These are phyloP conservation scores for Hypoxylon sp. DNA, from an alignment of 2,329 filamentous ascomycete genomes.

Conservation along the genomic window DNA sequence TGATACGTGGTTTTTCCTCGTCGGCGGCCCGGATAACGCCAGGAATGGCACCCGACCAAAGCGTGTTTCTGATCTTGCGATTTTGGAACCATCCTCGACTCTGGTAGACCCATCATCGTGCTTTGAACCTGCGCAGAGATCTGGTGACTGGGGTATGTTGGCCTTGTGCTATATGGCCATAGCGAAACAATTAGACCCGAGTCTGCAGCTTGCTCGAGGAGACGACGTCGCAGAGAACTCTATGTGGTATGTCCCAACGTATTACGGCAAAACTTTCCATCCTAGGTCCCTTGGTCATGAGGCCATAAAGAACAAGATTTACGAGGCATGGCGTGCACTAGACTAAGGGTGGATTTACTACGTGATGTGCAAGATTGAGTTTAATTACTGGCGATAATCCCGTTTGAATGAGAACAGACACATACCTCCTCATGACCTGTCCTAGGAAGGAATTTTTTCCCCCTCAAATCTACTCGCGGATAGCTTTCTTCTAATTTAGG, in stretches of 20 bases:
- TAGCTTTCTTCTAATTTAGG: background rate
- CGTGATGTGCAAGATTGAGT: slow-evolving; percentile 2
- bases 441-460: background rate
- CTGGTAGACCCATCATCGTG: slow-evolving; percentile 58
- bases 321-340: slow-evolving; percentile 52
- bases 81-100: slow-evolving; percentile 52
- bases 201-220: slow-evolving; percentile 52
- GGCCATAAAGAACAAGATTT: slow-evolving; percentile 56
- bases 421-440: background rate
- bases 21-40: slow-evolving; percentile 61
- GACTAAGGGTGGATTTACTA: slow-evolving; percentile 11
- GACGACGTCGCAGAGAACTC: slow-evolving; percentile 53
- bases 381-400: background rate
- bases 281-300: slow-evolving; percentile 59
- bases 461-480: background rate
- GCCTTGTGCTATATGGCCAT: slow-evolving; percentile 63
- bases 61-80: slow-evolving; percentile 24
- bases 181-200: slow-evolving; percentile 56
- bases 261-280: slow-evolving; percentile 63
- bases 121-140: slow-evolving; percentile 53
- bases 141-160: slow-evolving; percentile 61
- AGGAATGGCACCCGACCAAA: slow-evolving; percentile 44
- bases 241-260: slow-evolving; percentile 65
- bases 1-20: slow-evolving; percentile 65
- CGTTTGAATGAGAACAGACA: background rate